phyloP scores from a whole-genome alignment of 495 filamentous ascomycete species.

The Trichoderma orchidacearum region DNA sequence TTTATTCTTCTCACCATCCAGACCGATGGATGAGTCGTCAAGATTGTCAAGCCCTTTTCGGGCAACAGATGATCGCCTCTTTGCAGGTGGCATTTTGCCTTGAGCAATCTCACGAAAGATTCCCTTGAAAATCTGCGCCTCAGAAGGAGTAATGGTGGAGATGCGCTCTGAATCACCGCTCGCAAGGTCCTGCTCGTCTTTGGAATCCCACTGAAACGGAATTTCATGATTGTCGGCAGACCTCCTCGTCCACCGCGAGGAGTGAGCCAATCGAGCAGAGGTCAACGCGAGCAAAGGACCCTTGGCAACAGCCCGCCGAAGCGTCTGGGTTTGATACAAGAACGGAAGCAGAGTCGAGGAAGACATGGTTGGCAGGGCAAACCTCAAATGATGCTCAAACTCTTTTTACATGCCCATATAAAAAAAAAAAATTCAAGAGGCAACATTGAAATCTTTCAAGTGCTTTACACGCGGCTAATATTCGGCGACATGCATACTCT shows the following conservation, averaged over 20 bases:
- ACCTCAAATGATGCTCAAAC: neutral
- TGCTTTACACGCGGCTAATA: neutral
- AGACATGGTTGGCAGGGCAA: constrained; percentile 14
- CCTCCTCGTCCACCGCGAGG: neutral
- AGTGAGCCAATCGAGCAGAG: neutral
- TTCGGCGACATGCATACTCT: neutral
- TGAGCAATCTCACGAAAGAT: constrained; percentile 43
- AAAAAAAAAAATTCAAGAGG: too few relatives aligned
- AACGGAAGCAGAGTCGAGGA: constrained; percentile 27
- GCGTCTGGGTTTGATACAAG: constrained; percentile 57
- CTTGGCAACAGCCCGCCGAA: constrained; percentile 21
- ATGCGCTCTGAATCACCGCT: neutral
- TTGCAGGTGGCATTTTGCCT: constrained; percentile 1
- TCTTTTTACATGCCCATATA: too few relatives aligned
- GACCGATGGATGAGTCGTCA: constrained; percentile 7
- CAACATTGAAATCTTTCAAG: neutral
- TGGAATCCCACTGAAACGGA: neutral
- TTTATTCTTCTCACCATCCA: neutral
- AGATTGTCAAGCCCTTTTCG: neutral
- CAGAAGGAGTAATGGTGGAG: constrained; percentile 41
- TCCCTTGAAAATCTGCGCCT: constrained; percentile 39
- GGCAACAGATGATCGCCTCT: neutral
- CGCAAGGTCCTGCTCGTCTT: neutral
- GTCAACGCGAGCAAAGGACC: neutral
- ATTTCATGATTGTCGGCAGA: neutral